These are phyloP conservation scores for Ophiostoma pallidulum DNA, from an alignment of 2,329 filamentous ascomycete species.

Conservation along the genomic window DNA sequence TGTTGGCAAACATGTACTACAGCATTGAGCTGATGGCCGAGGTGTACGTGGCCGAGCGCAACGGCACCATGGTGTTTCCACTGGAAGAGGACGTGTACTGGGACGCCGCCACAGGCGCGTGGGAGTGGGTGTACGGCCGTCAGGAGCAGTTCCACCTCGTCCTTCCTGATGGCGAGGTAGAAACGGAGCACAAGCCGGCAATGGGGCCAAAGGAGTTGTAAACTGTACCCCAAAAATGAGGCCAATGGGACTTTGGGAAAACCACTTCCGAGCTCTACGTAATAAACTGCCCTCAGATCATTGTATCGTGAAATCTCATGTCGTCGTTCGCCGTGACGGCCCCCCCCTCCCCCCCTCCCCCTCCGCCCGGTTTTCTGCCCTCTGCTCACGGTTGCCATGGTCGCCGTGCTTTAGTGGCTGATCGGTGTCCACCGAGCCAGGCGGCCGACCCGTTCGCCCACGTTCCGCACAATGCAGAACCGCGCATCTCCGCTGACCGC, in stretches of 20 bases:
- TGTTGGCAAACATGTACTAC: constrained; percentile 38
- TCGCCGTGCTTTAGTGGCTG: constrained; percentile 14
- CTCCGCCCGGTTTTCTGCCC: too few relatives aligned
- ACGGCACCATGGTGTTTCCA: constrained; percentile 35
- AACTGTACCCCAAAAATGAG: not conserved
- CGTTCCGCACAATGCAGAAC: constrained; percentile 72
- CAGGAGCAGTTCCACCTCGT: constrained; percentile 34
- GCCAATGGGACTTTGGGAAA: too few relatives aligned
- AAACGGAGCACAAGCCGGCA: too few relatives aligned
- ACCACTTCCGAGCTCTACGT: too few relatives aligned
- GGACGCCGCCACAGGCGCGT: constrained; percentile 28
- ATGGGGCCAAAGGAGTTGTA: constrained; percentile 1
- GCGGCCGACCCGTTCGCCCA: constrained; percentile 69
- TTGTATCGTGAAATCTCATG: too few relatives aligned
- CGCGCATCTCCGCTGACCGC: constrained; percentile 32
- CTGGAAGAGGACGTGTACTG: constrained; percentile 43
- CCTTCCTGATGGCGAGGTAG: not conserved
- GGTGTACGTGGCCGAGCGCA: constrained; percentile 36
- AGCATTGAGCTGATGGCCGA: constrained; percentile 41
- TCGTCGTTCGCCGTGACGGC: too few relatives aligned
- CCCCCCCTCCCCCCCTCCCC: too few relatives aligned
- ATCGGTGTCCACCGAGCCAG: constrained; percentile 39
- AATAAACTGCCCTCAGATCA: too few relatives aligned
- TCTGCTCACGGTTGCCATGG: too few relatives aligned
- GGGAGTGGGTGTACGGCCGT: constrained; percentile 40